phyloP scores from a whole-genome alignment of 495 filamentous ascomycete species.

The Trichoderma parareesei region DNA sequence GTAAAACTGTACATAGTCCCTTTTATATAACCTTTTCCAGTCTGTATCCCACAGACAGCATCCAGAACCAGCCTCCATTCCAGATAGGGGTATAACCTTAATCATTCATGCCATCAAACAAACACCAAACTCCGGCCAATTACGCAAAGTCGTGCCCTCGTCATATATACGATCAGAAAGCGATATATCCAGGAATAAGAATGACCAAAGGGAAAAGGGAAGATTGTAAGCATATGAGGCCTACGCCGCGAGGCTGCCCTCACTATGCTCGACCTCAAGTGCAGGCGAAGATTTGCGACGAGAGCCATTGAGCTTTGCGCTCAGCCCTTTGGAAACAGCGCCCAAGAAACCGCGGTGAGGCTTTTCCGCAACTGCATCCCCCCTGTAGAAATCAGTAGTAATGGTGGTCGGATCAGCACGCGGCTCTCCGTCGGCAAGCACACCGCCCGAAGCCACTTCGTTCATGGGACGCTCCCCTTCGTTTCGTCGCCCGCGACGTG shows the following conservation, averaged over 20 bases:
- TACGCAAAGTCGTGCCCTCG: background rate
- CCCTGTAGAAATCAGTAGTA: background rate
- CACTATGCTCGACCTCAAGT: constrained; percentile 1
- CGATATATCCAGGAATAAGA: background rate
- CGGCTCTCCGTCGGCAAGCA: background rate
- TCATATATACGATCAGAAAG: background rate
- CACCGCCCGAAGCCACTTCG: background rate
- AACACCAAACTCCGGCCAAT: background rate
- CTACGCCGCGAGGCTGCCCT: background rate
- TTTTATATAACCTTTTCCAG: background rate
- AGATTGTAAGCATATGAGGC: background rate
- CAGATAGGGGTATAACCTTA: background rate
- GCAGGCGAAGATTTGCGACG: constrained; percentile 1
- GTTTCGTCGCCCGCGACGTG: background rate
- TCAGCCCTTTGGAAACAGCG: background rate
- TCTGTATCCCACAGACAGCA: constrained; percentile 1
- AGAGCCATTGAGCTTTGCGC: constrained; percentile 1
- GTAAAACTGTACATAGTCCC: background rate
- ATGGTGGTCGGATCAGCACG: background rate
- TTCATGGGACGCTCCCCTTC: background rate
- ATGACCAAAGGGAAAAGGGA: background rate
- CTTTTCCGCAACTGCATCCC: background rate
- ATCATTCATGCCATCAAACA: background rate
- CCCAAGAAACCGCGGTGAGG: background rate
- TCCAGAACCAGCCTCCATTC: constrained; percentile 5